Base-by-base conservation (phyloP, 495 filamentous ascomycete species). In the Xylaria curta region DNA sequence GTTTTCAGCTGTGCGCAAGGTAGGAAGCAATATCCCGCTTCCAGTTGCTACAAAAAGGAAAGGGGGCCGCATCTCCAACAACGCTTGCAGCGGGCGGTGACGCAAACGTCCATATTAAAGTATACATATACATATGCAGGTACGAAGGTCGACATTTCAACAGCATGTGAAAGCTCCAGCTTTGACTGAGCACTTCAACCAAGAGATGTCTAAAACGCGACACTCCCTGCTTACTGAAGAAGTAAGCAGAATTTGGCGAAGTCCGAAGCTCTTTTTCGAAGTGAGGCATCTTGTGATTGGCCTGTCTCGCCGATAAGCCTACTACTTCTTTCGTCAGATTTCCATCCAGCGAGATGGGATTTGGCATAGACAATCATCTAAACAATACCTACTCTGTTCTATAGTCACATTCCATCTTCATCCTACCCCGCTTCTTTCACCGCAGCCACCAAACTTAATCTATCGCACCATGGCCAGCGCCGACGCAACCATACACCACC, bases 401-500 rank as follows among this genome's bases (percentile, higher is more conserved):
- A 31, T 31, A 31, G 28, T 31, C 28, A 31, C n/a, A 24, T 44
- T 24, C 38, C 38, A 8, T 63, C 59, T 42, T 33, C 8, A 13
- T 24, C 21, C 40, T 64, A 49, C 62, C 46, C 62, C 42, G 26
- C 44, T 36, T 10, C 21, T 2, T 40, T 66, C 46, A 21, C 17
- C 46, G 31, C 66, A n/a, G 56, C 19, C 47, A 15, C 17, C 58
- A 38, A 4, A 60, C 31, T 24, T 19, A 3, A 6, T n/a, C 58
- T 19, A 60, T 21, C 54, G 26, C 46, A 67, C 2, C 64, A 78
- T 76, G 75, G 63, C 51, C 47, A 42, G 21, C 61, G 15, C 31
- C 58, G 72, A 75, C 56, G 8, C 68, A 46, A 77, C 77, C 19
- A 72, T 85, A 69, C 75, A 81, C 72, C 81, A 87, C 40, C 89